A percentile compares a stretch with the other conserved stretches of the same genome.
phyloP scores from a whole-genome alignment of 1,284 basidiomycete genomes.

The Takashimella koratensis region DNA sequence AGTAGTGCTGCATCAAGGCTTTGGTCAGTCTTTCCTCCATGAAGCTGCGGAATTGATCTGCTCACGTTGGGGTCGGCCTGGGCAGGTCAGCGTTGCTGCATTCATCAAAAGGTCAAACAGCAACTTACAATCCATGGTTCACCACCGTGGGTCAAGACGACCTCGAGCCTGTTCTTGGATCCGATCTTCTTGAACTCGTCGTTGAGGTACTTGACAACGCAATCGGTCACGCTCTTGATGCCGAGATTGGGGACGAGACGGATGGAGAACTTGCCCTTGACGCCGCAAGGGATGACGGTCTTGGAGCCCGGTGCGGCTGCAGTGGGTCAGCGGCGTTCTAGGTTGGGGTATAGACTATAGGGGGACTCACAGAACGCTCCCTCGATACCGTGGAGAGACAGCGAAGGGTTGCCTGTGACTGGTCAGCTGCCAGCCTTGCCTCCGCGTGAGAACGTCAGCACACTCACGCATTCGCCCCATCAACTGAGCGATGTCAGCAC shows the following conservation, averaged over 20 bases:
- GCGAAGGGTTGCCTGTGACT: conserved; percentile 74
- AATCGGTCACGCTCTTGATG: conserved; percentile 63
- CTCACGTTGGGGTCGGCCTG: conserved; percentile 39
- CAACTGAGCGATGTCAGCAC: conserved; percentile 18
- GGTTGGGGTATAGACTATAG: no score
- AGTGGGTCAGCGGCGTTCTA: conserved; percentile 5
- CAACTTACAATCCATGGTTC: conserved; percentile 72
- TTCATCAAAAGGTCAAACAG: background rate
- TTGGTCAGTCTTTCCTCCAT: background rate
- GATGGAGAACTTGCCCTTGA: conserved; percentile 88
- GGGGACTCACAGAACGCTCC: conserved; percentile 77
- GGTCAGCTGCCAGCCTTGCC: no score
- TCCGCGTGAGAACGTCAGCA: conserved; percentile 10
- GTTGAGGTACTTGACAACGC: conserved; percentile 69
- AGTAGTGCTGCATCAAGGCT: conserved; percentile 65
- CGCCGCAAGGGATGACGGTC: conserved; percentile 91
- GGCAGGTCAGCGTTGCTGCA: background rate
- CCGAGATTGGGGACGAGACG: conserved; percentile 82
- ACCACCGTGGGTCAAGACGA: conserved; percentile 73
- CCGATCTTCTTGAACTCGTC: conserved; percentile 78
- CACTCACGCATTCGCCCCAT: conserved; percentile 50
- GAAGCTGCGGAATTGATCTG: no score
- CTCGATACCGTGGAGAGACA: conserved; percentile 95
- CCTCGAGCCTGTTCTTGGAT: conserved; percentile 69
- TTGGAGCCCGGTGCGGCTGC: conserved; percentile 68